Evolutionary conservation across 768 basidiomycete genomes (phyloP).

Genomic region (Hygrophorus russula): DNA sequence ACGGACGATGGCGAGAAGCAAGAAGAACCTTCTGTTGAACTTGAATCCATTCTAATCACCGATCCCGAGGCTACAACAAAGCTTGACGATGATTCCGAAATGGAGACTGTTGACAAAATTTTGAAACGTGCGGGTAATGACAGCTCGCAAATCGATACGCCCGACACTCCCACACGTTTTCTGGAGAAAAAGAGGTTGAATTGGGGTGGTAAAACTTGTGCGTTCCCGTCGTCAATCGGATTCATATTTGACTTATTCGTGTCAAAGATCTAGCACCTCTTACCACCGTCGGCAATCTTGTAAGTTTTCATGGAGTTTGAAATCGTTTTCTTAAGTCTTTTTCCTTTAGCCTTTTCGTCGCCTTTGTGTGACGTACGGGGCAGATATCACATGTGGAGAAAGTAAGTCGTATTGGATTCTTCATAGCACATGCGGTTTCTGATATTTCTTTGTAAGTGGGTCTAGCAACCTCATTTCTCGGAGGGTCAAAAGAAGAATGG

Average conservation of each 20-base stretch:
- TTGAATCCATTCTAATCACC: conserved; percentile 16
- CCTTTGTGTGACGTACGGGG: conserved; percentile 76
- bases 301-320: conserved; percentile 16
- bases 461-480: conserved; percentile 80
- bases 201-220: conserved; percentile 84
- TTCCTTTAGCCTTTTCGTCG: conserved; percentile 75
- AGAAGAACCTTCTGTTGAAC: conserved; percentile 13
- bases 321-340: not conserved
- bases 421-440: not conserved
- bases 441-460: conserved; percentile 48
- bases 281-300: conserved; percentile 93
- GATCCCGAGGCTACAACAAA: conserved; percentile 26
- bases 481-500: conserved; percentile 91
- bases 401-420: conserved; percentile 34
- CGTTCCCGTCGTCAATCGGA: conserved; percentile 11
- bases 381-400: conserved; percentile 93
- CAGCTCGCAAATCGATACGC: conserved; percentile 35
- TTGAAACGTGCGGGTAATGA: conserved; percentile 25
- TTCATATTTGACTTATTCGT: not conserved
- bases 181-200: conserved; percentile 79
- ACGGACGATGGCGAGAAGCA: conserved; percentile 19
- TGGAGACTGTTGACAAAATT: conserved; percentile 12
- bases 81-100: conserved; percentile 4
- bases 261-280: conserved; percentile 45
- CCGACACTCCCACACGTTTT: conserved; percentile 62